Evolutionary conservation across 352 stramenopile genomes (phyloP), one percentile per base, ranked within the genome.

Genomic region (Phytophthora cryptogea): DNA sequence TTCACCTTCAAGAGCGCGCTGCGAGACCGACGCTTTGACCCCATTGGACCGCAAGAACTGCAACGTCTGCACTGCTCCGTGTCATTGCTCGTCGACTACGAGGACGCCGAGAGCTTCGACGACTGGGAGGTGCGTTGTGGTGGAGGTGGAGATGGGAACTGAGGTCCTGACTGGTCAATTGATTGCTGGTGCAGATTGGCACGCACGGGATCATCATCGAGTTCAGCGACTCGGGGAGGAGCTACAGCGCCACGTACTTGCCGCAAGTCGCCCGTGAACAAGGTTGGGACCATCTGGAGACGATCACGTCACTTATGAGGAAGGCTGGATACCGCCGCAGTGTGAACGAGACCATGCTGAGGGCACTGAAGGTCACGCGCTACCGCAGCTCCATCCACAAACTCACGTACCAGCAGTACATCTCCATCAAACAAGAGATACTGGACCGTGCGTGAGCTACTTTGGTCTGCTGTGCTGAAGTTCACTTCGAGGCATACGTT

Each of bases 1-100:
- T 94, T 92, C 54, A 88, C 79, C 31, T 90, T 92, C 63, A 92
- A 92, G 63, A 92, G 83, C 55, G 84, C 84, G 20, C 66, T 94
- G 33, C 82, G 82, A 41, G 84, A 94, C 64, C 80, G 54, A 8
- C 82, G 84, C 47, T 94, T 94, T 50, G 80, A 88, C 39, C 84
- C 84, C 35, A 94, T 94, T 50, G 50, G 49, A 17, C 79, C 83
- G 1, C 70, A 85, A 35, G 84, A 94, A 55, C 63, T 94, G 11
- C 70, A 84, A 3, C 70, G 68, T 8, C 63, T 94, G 30, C 77
- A 83, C 58, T 92, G 83, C 71, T 89, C 82, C 6, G 84, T 94
- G 65, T 94, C 84, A 28, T 64, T 94, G 60, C 82, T 94, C 68
- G 66, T 92, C 45, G 77, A 92, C 77, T 92, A 89, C 58, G 65